Percentiles rank a stretch among this genome's conserved stretches.
Conservation (phyloP, 2,329 filamentous ascomycete genomes). For the Pyrenochaeta sp. region DNA sequence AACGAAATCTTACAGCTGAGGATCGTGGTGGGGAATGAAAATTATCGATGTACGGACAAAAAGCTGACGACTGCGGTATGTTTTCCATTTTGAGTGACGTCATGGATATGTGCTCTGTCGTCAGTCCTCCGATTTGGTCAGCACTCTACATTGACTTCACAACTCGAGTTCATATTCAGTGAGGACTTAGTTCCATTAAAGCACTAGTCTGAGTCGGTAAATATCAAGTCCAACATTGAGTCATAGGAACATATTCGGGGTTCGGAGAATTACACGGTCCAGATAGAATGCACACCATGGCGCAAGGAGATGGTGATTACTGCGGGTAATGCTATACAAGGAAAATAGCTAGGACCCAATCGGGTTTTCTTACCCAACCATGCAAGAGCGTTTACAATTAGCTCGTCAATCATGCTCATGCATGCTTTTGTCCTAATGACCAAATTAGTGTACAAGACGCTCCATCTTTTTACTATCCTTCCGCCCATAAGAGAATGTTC, state of each 20-base stretch:
- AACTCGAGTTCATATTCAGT: no score
- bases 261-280: neutral
- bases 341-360: neutral
- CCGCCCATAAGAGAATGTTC: neutral
- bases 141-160: no score
- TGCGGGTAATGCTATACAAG: slow-evolving; percentile 6
- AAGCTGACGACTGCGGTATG: no score
- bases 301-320: neutral
- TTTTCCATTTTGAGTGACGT: neutral
- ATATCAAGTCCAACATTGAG: neutral
- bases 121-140: no score
- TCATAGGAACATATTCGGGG: neutral
- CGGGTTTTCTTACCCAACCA: slow-evolving; percentile 1
- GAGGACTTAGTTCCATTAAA: no score
- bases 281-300: neutral
- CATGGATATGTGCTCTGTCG: neutral
- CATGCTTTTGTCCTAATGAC: neutral
- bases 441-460: slow-evolving; percentile 2
- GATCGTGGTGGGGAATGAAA: no score
- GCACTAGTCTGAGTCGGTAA: neutral
- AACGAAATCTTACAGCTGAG: no score
- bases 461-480: neutral
- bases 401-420: neutral
- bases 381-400: neutral
- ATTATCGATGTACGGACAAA: no score